Evolutionary conservation across 202 grass and related monocot genomes (phyloP).

Genomic region (Cymbopogon flexuosus): DNA sequence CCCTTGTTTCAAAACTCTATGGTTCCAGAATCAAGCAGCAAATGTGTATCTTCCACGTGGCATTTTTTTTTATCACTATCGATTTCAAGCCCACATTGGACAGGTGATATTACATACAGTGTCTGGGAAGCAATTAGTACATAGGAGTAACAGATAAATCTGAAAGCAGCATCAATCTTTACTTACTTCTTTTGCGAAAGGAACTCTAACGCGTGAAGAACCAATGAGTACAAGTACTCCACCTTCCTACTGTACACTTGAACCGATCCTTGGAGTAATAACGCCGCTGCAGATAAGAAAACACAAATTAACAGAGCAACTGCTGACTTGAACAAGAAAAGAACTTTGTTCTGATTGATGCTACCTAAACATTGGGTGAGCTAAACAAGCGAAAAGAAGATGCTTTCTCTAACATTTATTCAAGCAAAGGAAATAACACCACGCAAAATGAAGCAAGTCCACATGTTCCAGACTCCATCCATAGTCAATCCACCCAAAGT

Average conservation of each 20-base stretch:
- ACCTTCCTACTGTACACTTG: conserved; percentile 95
- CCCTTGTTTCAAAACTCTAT: neutral
- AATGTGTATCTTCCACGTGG: neutral
- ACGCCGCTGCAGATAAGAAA: conserved; percentile 56
- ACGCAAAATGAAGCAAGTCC: neutral
- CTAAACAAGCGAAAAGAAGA: neutral
- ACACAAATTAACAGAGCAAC: neutral
- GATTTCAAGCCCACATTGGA: conserved; percentile 7
- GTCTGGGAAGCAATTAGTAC: conserved; percentile 7
- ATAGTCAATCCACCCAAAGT: neutral
- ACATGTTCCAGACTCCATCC: neutral
- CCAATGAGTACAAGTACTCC: conserved; percentile 91
- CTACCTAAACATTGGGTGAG: neutral
- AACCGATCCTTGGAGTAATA: conserved; percentile 84
- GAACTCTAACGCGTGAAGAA: conserved; percentile 71
- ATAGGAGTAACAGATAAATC: neutral
- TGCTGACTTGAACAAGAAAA: conserved; percentile 4
- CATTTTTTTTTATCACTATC: neutral
- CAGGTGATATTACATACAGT: neutral
- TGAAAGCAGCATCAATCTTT: conserved; percentile 16
- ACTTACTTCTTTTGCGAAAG: conserved; percentile 85
- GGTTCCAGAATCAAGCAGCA: neutral
- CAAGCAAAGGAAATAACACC: neutral
- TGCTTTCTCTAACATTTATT: neutral
- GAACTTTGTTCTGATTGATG: neutral